Conservation (phyloP, 106 monocot species). For the Hemerocallis citrina region DNA sequence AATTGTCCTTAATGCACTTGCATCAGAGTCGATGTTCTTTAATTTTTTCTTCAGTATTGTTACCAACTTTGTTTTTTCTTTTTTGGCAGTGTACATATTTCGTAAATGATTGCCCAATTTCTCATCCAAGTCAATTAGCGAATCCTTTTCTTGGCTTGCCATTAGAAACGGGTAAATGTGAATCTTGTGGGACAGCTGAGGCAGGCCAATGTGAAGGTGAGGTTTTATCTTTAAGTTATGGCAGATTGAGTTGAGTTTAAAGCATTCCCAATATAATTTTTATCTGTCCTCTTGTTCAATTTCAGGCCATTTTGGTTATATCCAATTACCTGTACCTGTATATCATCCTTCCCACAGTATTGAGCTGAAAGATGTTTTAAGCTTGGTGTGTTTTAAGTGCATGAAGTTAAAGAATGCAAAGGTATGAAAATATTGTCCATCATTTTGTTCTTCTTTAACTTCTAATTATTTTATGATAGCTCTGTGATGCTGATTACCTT, state of each 20-base stretch:
- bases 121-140: constrained; percentile 66
- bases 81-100: constrained; percentile 51
- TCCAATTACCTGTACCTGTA: constrained; percentile 65
- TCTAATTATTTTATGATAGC: too few relatives aligned
- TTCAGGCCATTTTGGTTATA: constrained; percentile 91
- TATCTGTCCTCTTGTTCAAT: constrained; percentile 2
- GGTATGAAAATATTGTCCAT: constrained; percentile 17
- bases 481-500: too few relatives aligned
- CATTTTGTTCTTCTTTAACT: too few relatives aligned
- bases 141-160: constrained; percentile 94
- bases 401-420: constrained; percentile 68
- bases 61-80: too few relatives aligned
- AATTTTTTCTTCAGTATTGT: too few relatives aligned
- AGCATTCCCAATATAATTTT: not conserved
- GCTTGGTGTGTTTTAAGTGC: constrained; percentile 75
- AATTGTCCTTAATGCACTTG: too few relatives aligned
- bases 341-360: constrained; percentile 75
- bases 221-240: too few relatives aligned
- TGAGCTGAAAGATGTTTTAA: constrained; percentile 61
- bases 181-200: constrained; percentile 84
- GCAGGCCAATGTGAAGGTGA: constrained; percentile 82
- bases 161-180: constrained; percentile 73
- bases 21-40: too few relatives aligned
- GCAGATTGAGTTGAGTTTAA: not conserved
- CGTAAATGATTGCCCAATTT: constrained; percentile 56